These are phyloP conservation scores for Tilletia indica DNA, from an alignment of 1,284 basidiomycete genomes.

Conservation along the genomic window DNA sequence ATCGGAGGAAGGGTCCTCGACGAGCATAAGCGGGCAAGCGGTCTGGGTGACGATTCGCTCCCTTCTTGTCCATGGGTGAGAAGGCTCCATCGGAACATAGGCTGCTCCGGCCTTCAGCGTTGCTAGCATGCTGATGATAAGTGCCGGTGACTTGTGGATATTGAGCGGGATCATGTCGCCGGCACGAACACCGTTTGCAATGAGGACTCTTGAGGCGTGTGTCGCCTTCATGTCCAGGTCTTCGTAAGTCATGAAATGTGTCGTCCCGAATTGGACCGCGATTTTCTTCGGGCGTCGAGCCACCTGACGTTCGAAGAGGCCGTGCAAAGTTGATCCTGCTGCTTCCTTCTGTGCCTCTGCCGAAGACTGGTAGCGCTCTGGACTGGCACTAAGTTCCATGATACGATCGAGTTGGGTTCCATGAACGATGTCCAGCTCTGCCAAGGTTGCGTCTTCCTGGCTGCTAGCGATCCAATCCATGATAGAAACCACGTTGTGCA, in stretches of 20 bases:
- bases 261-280: neutral
- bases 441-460: neutral
- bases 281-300: neutral
- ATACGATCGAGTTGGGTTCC: neutral
- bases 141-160: constrained; percentile 2
- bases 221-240: neutral
- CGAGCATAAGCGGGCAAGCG: neutral
- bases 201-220: neutral
- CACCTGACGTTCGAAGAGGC: neutral
- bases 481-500: neutral
- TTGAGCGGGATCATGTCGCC: neutral
- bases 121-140: constrained; percentile 16
- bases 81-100: constrained; percentile 17
- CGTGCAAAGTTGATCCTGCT: neutral
- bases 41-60: neutral
- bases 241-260: neutral
- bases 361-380: neutral
- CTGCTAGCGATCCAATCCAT: neutral
- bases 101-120: constrained; percentile 17
- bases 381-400: neutral
- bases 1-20: neutral
- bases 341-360: neutral
- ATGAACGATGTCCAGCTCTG: neutral
- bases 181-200: neutral
- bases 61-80: neutral